Percentiles rank a stretch among this genome's conserved stretches.
Evolutionary conservation across 2,329 filamentous ascomycete genomes (phyloP).

Genomic region (Alternaria sp.): DNA sequence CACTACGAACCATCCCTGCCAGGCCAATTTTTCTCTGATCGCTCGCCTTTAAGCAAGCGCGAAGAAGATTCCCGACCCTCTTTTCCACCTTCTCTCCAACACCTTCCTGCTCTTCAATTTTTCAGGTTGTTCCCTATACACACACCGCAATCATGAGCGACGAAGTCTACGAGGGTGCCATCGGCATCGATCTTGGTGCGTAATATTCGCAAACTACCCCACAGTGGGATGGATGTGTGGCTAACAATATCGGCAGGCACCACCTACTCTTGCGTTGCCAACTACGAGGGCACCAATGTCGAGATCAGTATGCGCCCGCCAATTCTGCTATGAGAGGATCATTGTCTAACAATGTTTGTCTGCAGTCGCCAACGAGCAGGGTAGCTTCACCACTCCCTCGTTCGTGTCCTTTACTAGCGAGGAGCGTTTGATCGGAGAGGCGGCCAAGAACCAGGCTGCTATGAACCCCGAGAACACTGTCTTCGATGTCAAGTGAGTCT

Average conservation of each 20-base stretch:
- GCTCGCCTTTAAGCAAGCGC: constrained; percentile 26
- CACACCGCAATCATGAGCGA: constrained; percentile 78
- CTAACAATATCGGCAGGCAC: constrained; percentile 71
- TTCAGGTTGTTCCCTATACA: constrained; percentile 43
- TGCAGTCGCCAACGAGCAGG: constrained; percentile 96
- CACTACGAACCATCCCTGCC: constrained; percentile 22
- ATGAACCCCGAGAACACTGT: constrained; percentile 99
- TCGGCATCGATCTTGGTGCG: constrained; percentile 98
- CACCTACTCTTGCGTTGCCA: constrained; percentile 99
- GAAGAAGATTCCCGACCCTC: constrained; percentile 26
- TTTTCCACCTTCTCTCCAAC: constrained; percentile 44
- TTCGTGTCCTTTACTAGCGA: constrained; percentile 99
- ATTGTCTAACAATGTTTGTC: constrained; percentile 34
- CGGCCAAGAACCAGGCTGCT: constrained; percentile 99
- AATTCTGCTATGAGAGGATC: constrained; percentile 10
- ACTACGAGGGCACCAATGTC: constrained; percentile 99
- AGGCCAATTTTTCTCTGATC: constrained; percentile 25
- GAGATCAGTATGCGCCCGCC: constrained; percentile 80
- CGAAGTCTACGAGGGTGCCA: constrained; percentile 99
- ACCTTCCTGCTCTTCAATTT: constrained; percentile 41
- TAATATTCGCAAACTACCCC: constrained; percentile 36
- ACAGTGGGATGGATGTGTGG: constrained; percentile 32
- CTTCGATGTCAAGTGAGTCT: constrained; percentile 97
- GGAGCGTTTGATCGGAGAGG: constrained; percentile 99
- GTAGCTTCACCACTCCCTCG: constrained; percentile 97